Evolutionary conservation across 1,139 yeast genomes (phyloP), one percentile per base, ranked within the genome.

Genomic region (Yamadazyma kanchanaburiensis): DNA sequence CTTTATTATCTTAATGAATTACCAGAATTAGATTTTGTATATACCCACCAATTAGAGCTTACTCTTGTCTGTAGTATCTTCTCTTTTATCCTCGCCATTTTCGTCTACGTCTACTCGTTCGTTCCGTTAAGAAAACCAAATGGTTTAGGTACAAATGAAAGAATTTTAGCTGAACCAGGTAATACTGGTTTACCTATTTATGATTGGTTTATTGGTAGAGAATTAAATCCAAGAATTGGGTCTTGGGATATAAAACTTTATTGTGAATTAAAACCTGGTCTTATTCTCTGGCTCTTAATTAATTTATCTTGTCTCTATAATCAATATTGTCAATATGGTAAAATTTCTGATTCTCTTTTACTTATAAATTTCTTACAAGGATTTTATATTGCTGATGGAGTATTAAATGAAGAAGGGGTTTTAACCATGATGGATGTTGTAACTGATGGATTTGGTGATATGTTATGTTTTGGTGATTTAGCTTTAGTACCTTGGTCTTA

Each of bases 151-250:
- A 78, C 77, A 4, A 64, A 63, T 12, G 94, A 85, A 49, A 70
- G 85, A 37, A 76, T 89, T 25, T 66, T 91, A 34, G 91, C 96
- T 0, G 60, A 74, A 24, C 94, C 94, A 27, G 98, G 98, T 4
- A 91, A 91, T 58, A 70, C 95, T 0, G 86, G 87, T 0, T 79
- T 75, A 43, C 43, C 60, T 1, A 48, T 89, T 17, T 91, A 85
- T 53, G 96, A 91, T 57, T 91, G 96, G 96, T 94, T 87, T 51
- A 88, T 91, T 53, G 99, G 99, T 17, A 75, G 98, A 32, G 97
- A 91, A 55, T 67, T 94, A 51, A 94, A 94, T 52, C 98, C 98
- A 19, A 70, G 97, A 45, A 64, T 87, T 34, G 95, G 95, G 0
- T 51, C 72, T 1, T 77, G 89, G 71, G 98, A 91, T 53, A 78